phyloP scores from a whole-genome alignment of 1,284 basidiomycete species.

The Cryptococcus wingfieldii region DNA sequence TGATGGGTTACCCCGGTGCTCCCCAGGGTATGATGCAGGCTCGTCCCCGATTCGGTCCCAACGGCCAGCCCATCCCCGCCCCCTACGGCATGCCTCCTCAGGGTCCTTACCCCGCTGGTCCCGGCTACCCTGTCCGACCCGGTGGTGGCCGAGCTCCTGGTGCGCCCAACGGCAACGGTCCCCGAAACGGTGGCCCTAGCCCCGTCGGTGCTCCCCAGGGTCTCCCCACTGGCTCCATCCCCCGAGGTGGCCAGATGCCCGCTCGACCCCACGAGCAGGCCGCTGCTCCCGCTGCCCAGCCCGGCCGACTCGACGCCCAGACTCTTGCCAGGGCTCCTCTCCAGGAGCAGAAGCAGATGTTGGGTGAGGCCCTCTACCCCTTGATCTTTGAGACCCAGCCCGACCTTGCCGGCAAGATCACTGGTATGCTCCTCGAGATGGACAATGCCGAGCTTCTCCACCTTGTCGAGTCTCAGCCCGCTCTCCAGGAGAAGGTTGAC shows the following conservation, averaged over 20 bases:
- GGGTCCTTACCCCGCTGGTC: conserved; percentile 53
- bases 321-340: conserved; percentile 69
- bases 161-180: conserved; percentile 52
- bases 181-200: conserved; percentile 44
- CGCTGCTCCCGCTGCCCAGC: conserved; percentile 27
- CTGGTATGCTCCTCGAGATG: conserved; percentile 96
- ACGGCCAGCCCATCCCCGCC: conserved; percentile 55
- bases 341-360: conserved; percentile 94
- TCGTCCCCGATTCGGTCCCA: conserved; percentile 74
- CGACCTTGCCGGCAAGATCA: conserved; percentile 93
- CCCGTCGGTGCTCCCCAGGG: conserved; percentile 49
- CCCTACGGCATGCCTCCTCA: conserved; percentile 58
- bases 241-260: conserved; percentile 44
- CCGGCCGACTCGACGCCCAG: conserved; percentile 49
- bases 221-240: conserved; percentile 48
- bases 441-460: conserved; percentile 85
- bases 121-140: conserved; percentile 42
- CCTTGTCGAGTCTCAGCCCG: conserved; percentile 72
- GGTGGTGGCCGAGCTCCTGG: conserved; percentile 37
- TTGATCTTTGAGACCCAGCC: conserved; percentile 66
- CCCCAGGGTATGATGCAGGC: conserved; percentile 58
- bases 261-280: conserved; percentile 47
- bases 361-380: conserved; percentile 89
- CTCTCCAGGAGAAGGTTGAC: conserved; percentile 78
- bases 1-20: conserved; percentile 65